phyloP scores from a whole-genome alignment of 805 yeast species.

The Candida insectorum region DNA sequence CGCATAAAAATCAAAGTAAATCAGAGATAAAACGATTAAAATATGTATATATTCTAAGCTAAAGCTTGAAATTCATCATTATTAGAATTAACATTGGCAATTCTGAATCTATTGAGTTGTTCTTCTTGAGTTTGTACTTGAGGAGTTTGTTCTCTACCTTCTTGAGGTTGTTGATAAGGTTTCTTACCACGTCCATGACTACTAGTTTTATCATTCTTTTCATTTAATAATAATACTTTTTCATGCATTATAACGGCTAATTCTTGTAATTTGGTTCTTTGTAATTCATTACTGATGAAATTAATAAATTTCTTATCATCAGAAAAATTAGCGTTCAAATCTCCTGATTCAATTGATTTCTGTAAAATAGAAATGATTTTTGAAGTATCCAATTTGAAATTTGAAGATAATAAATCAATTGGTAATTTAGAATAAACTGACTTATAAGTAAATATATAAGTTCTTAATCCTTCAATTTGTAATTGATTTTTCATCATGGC shows the following conservation, averaged over 20 bases:
- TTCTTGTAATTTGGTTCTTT: conserved; percentile 80
- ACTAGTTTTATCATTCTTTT: conserved; percentile 80
- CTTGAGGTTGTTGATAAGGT: conserved; percentile 36
- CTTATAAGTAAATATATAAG: conserved; percentile 86
- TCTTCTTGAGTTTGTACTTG: conserved; percentile 6
- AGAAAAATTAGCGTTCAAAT: conserved; percentile 71
- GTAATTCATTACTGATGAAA: conserved; percentile 68
- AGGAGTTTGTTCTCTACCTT: conserved; percentile 27
- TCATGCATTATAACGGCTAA: conserved; percentile 83
- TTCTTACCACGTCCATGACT: conserved; percentile 63
- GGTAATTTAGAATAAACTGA: conserved; percentile 73
- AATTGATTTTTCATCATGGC: conserved; percentile 72
- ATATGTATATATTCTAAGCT: conserved; percentile 12
- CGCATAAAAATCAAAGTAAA: not conserved
- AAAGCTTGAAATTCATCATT: conserved; percentile 43
- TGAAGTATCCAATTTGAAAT: conserved; percentile 60
- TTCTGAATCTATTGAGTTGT: conserved; percentile 39
- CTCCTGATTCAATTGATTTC: conserved; percentile 75
- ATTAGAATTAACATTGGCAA: conserved; percentile 41
- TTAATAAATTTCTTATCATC: conserved; percentile 65
- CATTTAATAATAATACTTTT: conserved; percentile 71
- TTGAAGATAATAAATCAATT: conserved; percentile 55
- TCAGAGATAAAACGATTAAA: not conserved
- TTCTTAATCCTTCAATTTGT: conserved; percentile 86
- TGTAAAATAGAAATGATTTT: conserved; percentile 62